phyloP scores from a whole-genome alignment of 73 alveolate genomes.

The Tetrahymena malaccensis region DNA sequence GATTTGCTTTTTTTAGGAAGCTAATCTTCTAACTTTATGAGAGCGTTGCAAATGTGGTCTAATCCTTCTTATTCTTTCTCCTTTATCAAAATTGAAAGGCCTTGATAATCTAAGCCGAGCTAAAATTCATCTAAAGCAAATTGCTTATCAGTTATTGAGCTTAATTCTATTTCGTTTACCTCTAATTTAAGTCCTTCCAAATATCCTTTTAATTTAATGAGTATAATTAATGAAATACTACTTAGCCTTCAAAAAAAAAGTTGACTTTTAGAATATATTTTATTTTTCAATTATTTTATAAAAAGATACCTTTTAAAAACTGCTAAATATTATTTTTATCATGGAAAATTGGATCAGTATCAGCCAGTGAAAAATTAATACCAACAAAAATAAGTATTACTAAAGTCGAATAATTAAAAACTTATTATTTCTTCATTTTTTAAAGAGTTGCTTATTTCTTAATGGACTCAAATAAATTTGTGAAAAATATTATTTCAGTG shows the following conservation, averaged over 20 bases:
- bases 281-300: not conserved
- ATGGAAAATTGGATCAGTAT: not conserved
- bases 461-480: not conserved
- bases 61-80: not conserved
- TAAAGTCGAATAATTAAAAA: not conserved
- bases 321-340: not conserved
- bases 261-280: too few species aligned
- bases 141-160: not conserved
- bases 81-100: not conserved
- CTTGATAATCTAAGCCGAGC: not conserved
- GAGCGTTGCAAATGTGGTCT: not conserved
- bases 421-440: not conserved
- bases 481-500: not conserved
- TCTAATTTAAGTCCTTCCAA: not conserved
- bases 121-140: not conserved
- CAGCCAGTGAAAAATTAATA: not conserved
- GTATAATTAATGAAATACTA: not conserved
- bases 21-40: not conserved
- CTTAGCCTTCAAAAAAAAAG: not conserved
- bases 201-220: not conserved
- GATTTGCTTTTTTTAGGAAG: not conserved
- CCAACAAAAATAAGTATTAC: not conserved
- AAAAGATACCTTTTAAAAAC: not conserved
- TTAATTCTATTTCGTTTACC: not conserved
- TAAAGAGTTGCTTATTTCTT: not conserved